Percentiles rank a stretch among this genome's conserved stretches.
Conservation (phyloP, 2,329 filamentous ascomycete species). For the Apiospora kogelbergensis region DNA sequence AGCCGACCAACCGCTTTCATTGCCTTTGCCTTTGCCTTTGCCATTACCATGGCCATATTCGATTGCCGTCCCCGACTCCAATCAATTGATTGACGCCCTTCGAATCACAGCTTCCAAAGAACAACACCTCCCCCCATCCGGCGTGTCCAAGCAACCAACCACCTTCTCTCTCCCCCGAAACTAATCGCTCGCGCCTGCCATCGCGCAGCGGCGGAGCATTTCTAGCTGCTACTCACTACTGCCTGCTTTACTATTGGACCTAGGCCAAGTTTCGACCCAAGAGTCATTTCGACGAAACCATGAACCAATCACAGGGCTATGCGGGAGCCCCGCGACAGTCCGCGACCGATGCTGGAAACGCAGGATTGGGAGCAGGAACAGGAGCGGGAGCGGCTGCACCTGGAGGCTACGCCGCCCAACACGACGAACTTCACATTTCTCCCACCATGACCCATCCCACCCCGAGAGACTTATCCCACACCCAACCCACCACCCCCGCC, state of each 20-base stretch:
- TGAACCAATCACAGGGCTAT: constrained; percentile 39
- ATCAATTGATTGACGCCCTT: neutral
- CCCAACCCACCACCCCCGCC: constrained; percentile 28
- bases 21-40: neutral
- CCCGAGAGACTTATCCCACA: too few relatives aligned
- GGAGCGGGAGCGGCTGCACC: neutral
- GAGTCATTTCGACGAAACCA: constrained; percentile 18
- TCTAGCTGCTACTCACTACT: neutral
- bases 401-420: constrained; percentile 29
- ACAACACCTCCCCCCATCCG: neutral
- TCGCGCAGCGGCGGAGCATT: constrained; percentile 4
- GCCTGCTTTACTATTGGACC: neutral
- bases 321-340: constrained; percentile 35
- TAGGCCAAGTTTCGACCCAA: neutral
- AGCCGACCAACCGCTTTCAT: neutral
- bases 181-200: constrained; percentile 6
- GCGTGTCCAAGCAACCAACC: neutral
- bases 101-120: neutral
- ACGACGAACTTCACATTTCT: constrained; percentile 57
- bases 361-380: too few relatives aligned
- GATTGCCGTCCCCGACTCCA: neutral
- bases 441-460: constrained; percentile 43
- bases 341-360: neutral
- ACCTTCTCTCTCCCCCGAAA: neutral
- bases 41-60: neutral